A percentile compares a stretch with the other conserved stretches of the same genome.
phyloP scores from a whole-genome alignment of 305 asterid genomes.

The Rubia balearica region DNA sequence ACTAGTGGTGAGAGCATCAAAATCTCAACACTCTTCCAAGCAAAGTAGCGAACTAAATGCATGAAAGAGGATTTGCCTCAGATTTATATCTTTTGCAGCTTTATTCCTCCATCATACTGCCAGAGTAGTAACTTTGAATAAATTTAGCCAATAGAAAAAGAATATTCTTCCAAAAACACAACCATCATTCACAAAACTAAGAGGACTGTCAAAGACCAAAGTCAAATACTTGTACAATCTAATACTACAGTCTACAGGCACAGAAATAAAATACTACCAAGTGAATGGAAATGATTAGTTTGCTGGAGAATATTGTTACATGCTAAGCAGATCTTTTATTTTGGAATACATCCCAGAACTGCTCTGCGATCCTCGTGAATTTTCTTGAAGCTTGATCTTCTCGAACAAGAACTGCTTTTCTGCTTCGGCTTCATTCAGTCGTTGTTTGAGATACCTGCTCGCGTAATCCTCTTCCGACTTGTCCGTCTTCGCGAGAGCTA shows the following conservation, averaged over 20 bases:
- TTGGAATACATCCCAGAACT: no score
- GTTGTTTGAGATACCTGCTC: conserved; percentile 77
- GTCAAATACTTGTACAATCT: no score
- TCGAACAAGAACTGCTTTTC: conserved; percentile 83
- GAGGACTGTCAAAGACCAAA: background rate
- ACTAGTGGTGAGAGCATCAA: conserved; percentile 11
- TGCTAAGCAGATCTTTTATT: no score
- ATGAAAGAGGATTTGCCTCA: conserved; percentile 5
- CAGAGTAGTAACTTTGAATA: background rate
- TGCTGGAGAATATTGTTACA: no score
- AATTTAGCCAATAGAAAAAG: conserved; percentile 14
- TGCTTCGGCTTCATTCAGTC: conserved; percentile 85
- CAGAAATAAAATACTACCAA: no score
- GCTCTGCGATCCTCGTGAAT: no score
- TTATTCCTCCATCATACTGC: conserved; percentile 5
- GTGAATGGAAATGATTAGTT: no score
- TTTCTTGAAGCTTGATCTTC: conserved; percentile 44
- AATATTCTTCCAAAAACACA: background rate
- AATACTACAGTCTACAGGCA: no score
- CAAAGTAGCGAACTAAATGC: conserved; percentile 18
- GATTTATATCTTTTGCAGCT: background rate
- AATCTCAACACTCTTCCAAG: conserved; percentile 15
- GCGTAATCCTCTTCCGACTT: conserved; percentile 83
- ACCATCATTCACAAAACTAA: background rate
- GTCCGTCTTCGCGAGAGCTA: conserved; percentile 72